Base-by-base conservation (phyloP, 345 rosid species). In the Lumnitzera racemosa region DNA sequence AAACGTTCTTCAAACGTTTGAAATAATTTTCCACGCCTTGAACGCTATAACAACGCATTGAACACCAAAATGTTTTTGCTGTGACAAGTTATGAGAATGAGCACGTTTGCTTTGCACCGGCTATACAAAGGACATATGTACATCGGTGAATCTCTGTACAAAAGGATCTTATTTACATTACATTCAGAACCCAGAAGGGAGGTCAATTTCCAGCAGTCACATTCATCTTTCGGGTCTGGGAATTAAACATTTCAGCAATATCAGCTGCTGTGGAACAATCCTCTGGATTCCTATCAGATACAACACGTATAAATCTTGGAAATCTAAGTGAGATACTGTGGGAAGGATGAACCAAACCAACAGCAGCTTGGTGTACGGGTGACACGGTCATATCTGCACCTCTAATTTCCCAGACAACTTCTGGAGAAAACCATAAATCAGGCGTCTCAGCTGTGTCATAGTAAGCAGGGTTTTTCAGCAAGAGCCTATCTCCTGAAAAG, bases 331-430 rank as follows among this genome's bases (percentile, higher is more conserved):
- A 91, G 70, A 91, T 88, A 70, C 95, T 91, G 13, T 90, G 88
- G 5, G 83, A 81, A 15, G 89, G 86, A 72, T 86, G 95, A 60
- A 88, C 86, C 15, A 89, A 67, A 64, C 98, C 92, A 51, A 83
- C 46, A n/a, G 86, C 95, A 0, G 90, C 96, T 51, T 74, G 74
- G 77, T 88, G 95, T 61, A 83, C 90, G 1, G 90, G 96, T 4
- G 91, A 91, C n/a, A 91, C 61, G 11, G 95, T 88, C 23, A 91
- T 80, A 67, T 91, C 96, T 14, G 96, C 96, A 36, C 91, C 95
- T 69, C 81, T 78, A 57, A 88, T 80, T 76, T 78, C 91, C 96
- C 98, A 91, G 14, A 88, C 92, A 23, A 76, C 70, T 65, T 81
- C 88, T 4, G 91, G 73, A 5, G 85, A 51, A 70, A 91, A 86